Evolutionary conservation across 1,284 basidiomycete species (phyloP), one percentile per base, ranked within the genome.

Genomic region (Cyathus pygmaeus): DNA sequence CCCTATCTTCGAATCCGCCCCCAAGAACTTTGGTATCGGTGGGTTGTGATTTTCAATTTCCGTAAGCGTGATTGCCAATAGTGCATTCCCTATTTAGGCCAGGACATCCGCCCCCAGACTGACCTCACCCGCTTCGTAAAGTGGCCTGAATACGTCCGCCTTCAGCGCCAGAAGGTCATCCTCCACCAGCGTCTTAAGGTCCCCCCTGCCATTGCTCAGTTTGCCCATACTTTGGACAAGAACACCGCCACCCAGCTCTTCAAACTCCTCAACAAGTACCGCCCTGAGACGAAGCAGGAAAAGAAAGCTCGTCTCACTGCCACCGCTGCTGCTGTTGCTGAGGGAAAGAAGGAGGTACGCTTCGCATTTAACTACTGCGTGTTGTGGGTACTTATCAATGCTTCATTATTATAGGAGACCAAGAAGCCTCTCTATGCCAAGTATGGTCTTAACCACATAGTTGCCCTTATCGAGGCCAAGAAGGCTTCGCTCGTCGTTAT

Each of bases 121-220:
- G 97, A 99, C 84, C 84, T 99, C 69, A 98, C 95, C 66, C 95
- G 96, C 79, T 99, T 99, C 84, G 95, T 99, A 84, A 99, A 98
- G 85, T 99, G 97, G 97, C 97, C 97, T 71, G 95, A 97, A 85
- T 99, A 99, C 78, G 91, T 99, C 71, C 95, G 95, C 77, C 93
- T 99, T 64, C 97, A 99, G 81, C 92, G 97, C 80, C 96, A 99
- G 83, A 98, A 97, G 86, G 95, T 99, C 76, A 98, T 99, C 84
- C 93, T 99, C 68, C 86, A 94, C 89, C 96, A 99, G 85, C 95
- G 97, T 75, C 88, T 99, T 73, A 99, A 99, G 90, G 96, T 98
- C 36, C 97, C 97, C 73, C 97, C 97, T 58, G 94, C 97, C 72
- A 98, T 99, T 74, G 94, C 95, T 58, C 97, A 99, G 83, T 99